Base-by-base conservation (phyloP, 2,329 filamentous ascomycete genomes). In the Colletotrichum camelliae region DNA sequence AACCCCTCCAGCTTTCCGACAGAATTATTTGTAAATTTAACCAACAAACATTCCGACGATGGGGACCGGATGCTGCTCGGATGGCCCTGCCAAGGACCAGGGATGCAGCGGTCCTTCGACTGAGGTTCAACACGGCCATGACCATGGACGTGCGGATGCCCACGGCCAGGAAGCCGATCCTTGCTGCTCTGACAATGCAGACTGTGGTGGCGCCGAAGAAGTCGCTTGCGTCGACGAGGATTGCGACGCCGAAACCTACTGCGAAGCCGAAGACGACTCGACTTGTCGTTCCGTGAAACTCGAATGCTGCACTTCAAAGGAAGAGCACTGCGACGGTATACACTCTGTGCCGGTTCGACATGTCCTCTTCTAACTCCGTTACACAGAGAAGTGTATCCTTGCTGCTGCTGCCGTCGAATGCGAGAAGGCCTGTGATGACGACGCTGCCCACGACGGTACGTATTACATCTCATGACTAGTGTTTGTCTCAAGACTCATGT, bases 311-410 rank as follows among this genome's bases (percentile, higher is more conserved):
- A 77, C 75, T 67, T 75, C 77, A 57, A 77, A 79, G 43, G 80
- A 80, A n/a, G 81, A 82, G 70, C 72, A 77, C 29, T 82, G 81
- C 67, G 76, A 81, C 52, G 79, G 81, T 82, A 67, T 7, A 71
- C 21, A 48, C 6, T 24, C 24, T 16, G 31, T 15, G 16, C 37
- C 16, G 13, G 24, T 15, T 21, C 15, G 55, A 24, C 16, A 21
- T 13, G 21, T 18, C 18, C 16, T 69, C 24, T 15, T 60, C 67
- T 77, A 10, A 77, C 43, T 29, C n/a, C n/a, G n/a, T 48, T 13
- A 2, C 13, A 39, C 67, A 83, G 82, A 83, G 55, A 81, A 82
- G 57, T 84, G 82, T 67, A 83, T 84, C 75, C 62, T 80, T 35
- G 79, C 81, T 16, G 81, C 78, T 33, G 82, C 81, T 18, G 80